phyloP scores from a whole-genome alignment of 768 basidiomycete species.

The Phaffia tasmanica region DNA sequence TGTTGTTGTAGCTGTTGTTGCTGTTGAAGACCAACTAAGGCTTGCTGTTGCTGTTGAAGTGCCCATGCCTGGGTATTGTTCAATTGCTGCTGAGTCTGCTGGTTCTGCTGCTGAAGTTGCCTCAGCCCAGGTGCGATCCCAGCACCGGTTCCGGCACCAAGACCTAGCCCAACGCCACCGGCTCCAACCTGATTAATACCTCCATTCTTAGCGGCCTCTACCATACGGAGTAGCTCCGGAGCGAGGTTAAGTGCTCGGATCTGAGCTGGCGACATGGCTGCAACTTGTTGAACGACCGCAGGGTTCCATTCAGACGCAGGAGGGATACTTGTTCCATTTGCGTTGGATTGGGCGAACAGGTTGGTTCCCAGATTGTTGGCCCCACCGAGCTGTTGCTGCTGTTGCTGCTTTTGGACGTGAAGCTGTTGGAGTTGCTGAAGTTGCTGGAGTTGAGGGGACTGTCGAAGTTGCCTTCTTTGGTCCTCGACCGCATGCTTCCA shows the following conservation, averaged over 20 bases:
- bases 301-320: background rate
- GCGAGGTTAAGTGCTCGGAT: slow-evolving; percentile 10
- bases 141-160: too few species aligned
- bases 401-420: background rate
- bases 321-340: background rate
- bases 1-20: background rate
- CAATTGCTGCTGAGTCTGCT: slow-evolving; percentile 7
- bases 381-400: background rate
- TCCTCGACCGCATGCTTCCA: slow-evolving; percentile 11
- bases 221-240: slow-evolving; percentile 2
- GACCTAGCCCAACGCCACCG: too few species aligned
- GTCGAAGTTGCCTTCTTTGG: background rate
- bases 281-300: background rate
- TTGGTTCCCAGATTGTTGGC: background rate
- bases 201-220: slow-evolving; percentile 6
- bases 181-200: slow-evolving; percentile 8
- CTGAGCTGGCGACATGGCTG: background rate
- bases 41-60: slow-evolving; percentile 20
- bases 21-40: background rate
- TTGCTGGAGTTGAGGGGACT: background rate
- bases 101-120: slow-evolving; percentile 3
- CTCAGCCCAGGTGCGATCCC: background rate
- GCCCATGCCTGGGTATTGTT: slow-evolving; percentile 17
- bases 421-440: slow-evolving; percentile 16
- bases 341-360: background rate